Conservation (phyloP, 805 yeast genomes). For the Candida pini region DNA sequence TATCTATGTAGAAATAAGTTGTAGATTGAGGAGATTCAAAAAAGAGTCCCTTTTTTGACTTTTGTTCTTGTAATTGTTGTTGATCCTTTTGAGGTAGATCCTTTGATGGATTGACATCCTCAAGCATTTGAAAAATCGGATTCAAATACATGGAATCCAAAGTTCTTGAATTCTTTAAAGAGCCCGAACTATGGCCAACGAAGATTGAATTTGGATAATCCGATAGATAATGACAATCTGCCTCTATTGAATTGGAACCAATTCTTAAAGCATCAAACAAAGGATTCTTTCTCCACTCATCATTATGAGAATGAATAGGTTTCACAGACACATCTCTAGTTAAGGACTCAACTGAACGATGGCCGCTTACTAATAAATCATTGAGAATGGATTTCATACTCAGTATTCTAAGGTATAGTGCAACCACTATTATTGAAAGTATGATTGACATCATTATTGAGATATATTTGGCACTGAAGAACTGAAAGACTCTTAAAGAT, state of each 20-base stretch:
- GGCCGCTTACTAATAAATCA: conserved; percentile 1
- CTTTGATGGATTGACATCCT: conserved; percentile 35
- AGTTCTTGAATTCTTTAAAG: conserved; percentile 37
- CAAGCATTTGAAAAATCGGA: conserved; percentile 43
- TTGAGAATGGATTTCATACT: conserved; percentile 6
- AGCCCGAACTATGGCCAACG: conserved; percentile 56
- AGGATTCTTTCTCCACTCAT: conserved; percentile 58
- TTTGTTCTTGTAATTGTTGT: neutral
- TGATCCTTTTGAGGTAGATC: neutral
- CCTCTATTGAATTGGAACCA: conserved; percentile 58
- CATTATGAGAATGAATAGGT: conserved; percentile 62
- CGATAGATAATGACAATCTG: conserved; percentile 54
- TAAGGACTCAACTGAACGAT: conserved; percentile 10
- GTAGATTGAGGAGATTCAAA: conserved; percentile 41
- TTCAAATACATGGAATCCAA: conserved; percentile 46
- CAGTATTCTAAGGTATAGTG: conserved; percentile 6
- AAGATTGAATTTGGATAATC: conserved; percentile 31
- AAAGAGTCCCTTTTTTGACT: conserved; percentile 32
- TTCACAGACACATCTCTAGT: conserved; percentile 23
- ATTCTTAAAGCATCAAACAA: conserved; percentile 46
- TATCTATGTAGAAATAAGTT: conserved; percentile 56
- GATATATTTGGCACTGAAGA: conserved; percentile 4
- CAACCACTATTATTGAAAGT: conserved; percentile 6
- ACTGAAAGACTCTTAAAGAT: neutral
- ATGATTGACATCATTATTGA: conserved; percentile 7